Conservation (phyloP, 148 eudicot genomes). For the Talinum fruticosum region DNA sequence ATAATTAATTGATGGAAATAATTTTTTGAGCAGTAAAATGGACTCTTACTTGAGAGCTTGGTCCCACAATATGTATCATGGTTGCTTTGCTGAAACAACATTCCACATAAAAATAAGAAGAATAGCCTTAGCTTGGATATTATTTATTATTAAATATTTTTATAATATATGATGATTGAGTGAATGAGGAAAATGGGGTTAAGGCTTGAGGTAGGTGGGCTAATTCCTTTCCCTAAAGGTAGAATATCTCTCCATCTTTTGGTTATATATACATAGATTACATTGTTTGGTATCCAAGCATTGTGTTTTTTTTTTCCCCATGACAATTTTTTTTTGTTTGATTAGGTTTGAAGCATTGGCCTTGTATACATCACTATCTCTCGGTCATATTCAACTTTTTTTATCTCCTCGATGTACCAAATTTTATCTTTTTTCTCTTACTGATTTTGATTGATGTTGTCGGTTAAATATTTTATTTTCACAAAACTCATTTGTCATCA, state of each 20-base stretch:
- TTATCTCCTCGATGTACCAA: neutral
- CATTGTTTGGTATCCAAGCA: neutral
- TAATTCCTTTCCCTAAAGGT: constrained; percentile 30
- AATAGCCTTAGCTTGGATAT: constrained; percentile 9
- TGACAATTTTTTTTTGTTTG: neutral
- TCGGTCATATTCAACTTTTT: neutral
- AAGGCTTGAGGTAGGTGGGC: constrained; percentile 37
- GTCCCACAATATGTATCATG: constrained; percentile 18
- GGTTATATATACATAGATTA: neutral
- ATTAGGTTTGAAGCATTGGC: constrained; percentile 2
- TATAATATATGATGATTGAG: neutral
- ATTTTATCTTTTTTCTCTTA: no score
- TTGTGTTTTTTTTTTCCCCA: no score
- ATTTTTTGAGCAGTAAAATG: neutral
- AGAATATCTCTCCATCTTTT: neutral
- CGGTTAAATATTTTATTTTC: no score
- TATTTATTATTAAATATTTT: neutral
- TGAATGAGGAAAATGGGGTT: neutral
- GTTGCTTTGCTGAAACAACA: constrained; percentile 20
- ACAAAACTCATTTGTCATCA: no score
- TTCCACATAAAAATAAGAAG: neutral
- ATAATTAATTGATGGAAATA: neutral
- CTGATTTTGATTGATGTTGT: no score
- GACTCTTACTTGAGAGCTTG: constrained; percentile 10
- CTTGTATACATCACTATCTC: neutral